Evolutionary conservation across 345 rosid genomes (phyloP).

Genomic region (Erodium maritimum): DNA sequence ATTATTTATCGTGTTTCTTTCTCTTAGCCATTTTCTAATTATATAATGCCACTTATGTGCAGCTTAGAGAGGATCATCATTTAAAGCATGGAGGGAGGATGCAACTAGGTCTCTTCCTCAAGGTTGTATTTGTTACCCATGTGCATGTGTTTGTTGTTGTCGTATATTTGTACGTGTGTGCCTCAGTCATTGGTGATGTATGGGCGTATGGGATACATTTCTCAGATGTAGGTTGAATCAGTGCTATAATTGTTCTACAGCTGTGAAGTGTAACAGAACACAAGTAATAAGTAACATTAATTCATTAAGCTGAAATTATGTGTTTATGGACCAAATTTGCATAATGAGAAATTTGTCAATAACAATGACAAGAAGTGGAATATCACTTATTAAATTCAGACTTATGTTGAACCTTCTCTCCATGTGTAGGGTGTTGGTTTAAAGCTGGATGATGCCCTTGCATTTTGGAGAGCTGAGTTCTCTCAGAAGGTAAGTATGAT

Average conservation of each 20-base stretch:
- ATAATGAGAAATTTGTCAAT: not conserved
- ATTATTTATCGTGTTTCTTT: too few species aligned
- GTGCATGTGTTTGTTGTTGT: not conserved
- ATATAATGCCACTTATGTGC: constrained; percentile 7
- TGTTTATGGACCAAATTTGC: not conserved
- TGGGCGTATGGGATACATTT: not conserved
- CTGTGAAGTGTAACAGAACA: not conserved
- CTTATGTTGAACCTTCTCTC: constrained; percentile 1
- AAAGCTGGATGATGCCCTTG: constrained; percentile 86
- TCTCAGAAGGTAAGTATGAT: constrained; percentile 50
- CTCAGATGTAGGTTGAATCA: not conserved
- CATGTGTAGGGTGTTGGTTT: constrained; percentile 65
- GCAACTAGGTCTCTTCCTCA: constrained; percentile 90
- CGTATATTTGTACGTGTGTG: not conserved
- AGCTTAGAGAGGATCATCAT: constrained; percentile 95
- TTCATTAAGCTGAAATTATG: too few species aligned
- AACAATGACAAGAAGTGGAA: not conserved
- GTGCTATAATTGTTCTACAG: not conserved
- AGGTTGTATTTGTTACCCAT: constrained; percentile 33
- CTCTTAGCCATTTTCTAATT: not conserved
- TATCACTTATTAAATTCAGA: not conserved
- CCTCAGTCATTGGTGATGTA: not conserved
- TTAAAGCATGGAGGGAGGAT: constrained; percentile 95
- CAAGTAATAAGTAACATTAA: too few species aligned
- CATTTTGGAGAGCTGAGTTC: constrained; percentile 95